Conservation (phyloP, 805 yeast genomes). For the Suhomyces prunicola region DNA sequence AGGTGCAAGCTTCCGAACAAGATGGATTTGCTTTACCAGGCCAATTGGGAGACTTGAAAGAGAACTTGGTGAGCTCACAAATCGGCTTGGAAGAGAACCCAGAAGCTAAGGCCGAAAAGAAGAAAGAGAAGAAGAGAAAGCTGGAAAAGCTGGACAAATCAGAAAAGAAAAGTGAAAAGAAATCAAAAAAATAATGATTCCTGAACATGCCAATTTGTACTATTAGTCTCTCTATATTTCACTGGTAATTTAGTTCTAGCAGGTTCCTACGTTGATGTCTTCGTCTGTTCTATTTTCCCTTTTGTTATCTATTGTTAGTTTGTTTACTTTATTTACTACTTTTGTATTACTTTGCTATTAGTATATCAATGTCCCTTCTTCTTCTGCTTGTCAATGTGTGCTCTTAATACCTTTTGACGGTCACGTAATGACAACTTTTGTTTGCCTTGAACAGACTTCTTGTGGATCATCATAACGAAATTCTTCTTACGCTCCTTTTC, state of each 20-base stretch:
- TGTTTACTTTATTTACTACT: background rate
- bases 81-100: background rate
- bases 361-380: constrained; percentile 60
- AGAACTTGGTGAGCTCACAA: background rate
- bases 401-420: constrained; percentile 79
- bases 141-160: constrained; percentile 11
- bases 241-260: background rate
- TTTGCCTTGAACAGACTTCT: constrained; percentile 90
- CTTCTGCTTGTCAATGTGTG: constrained; percentile 88
- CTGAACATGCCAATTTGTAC: background rate
- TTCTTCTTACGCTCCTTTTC: constrained; percentile 98
- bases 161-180: constrained; percentile 15
- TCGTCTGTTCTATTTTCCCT: background rate
- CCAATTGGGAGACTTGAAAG: background rate
- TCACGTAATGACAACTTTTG: constrained; percentile 86
- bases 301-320: background rate
- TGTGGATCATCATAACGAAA: constrained; percentile 97
- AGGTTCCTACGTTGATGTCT: no score
- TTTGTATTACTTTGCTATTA: constrained; percentile 1
- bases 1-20: constrained; percentile 1
- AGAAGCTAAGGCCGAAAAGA: constrained; percentile 3
- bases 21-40: background rate
- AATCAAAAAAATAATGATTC: constrained; percentile 10
- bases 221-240: background rate
- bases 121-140: constrained; percentile 15